These are phyloP conservation scores for Trichosporon sp. DNA, from an alignment of 1,284 basidiomycete species.

Conservation along the genomic window DNA sequence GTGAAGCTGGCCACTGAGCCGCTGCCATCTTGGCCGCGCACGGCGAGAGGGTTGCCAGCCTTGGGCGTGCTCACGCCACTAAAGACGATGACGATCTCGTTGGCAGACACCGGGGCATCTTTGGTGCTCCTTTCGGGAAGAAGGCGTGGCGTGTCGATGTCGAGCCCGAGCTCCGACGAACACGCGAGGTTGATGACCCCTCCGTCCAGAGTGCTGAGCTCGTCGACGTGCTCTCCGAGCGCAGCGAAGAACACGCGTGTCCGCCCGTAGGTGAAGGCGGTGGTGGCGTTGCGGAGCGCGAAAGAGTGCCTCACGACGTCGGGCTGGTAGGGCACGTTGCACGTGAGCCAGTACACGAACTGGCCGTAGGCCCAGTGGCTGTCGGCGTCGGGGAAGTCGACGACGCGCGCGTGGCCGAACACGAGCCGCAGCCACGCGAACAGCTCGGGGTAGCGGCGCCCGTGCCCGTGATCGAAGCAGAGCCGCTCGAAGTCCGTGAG, in stretches of 20 bases:
- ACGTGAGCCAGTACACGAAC: not conserved
- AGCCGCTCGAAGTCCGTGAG: not conserved
- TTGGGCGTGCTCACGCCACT: not conserved
- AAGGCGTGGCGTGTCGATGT: not conserved
- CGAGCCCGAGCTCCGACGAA: not conserved
- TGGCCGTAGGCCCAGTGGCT: not conserved
- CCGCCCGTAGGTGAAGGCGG: not conserved
- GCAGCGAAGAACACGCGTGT: not conserved
- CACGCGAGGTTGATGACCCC: not conserved
- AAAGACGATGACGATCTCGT: not conserved
- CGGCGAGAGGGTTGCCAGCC: too few relatives aligned
- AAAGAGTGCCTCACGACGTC: not conserved
- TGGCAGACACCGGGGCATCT: not conserved
- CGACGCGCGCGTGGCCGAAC: not conserved
- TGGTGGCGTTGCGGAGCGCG: not conserved
- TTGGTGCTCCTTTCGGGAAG: not conserved
- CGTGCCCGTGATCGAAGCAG: not conserved
- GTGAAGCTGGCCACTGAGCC: not conserved
- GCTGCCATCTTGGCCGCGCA: too few relatives aligned
- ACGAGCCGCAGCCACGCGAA: not conserved
- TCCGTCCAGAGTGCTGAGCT: not conserved
- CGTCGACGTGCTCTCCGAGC: not conserved
- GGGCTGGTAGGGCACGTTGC: not conserved
- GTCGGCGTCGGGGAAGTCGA: not conserved
- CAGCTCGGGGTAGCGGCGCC: not conserved